Percentiles rank a stretch among this genome's conserved stretches.
Conservation (phyloP, 2,329 filamentous ascomycete species). For the Fusarium lateritium region DNA sequence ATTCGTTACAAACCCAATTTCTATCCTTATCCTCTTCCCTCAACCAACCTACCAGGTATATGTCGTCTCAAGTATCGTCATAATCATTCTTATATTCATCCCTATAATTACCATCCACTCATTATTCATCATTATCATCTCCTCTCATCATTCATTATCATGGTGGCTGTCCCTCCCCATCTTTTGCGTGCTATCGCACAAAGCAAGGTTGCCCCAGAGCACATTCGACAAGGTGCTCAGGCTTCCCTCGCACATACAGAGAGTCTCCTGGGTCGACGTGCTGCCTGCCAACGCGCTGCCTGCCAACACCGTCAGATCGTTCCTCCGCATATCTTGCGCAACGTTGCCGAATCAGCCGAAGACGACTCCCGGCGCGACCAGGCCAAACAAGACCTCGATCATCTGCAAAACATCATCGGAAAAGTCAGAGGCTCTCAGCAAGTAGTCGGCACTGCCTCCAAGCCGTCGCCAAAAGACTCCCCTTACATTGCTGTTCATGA, state of each 20-base stretch:
- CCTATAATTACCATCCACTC: no score
- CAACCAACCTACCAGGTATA: no score
- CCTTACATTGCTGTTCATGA: slow-evolving; percentile 63
- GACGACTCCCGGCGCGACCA: slow-evolving; percentile 56
- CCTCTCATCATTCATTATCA: not conserved
- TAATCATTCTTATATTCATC: no score
- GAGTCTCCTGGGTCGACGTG: slow-evolving; percentile 53
- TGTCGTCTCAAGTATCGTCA: no score
- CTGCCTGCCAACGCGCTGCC: slow-evolving; percentile 41
- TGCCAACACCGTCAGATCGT: slow-evolving; percentile 52
- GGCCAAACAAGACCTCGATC: slow-evolving; percentile 58
- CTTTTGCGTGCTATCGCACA: slow-evolving; percentile 61
- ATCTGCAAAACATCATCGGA: slow-evolving; percentile 53
- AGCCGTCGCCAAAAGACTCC: slow-evolving; percentile 38
- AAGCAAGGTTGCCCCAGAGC: slow-evolving; percentile 55
- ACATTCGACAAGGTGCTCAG: slow-evolving; percentile 55
- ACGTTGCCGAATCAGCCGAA: slow-evolving; percentile 55
- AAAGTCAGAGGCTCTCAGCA: slow-evolving; percentile 40
- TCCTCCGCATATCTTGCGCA: slow-evolving; percentile 57
- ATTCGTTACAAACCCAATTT: no score
- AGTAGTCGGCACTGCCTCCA: slow-evolving; percentile 33
- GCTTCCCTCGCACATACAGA: slow-evolving; percentile 55
- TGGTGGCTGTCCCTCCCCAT: slow-evolving; percentile 59
- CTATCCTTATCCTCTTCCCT: no score
- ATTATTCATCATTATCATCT: not conserved